Evolutionary conservation across 768 basidiomycete genomes (phyloP).

Genomic region (Suillus ampliporus): DNA sequence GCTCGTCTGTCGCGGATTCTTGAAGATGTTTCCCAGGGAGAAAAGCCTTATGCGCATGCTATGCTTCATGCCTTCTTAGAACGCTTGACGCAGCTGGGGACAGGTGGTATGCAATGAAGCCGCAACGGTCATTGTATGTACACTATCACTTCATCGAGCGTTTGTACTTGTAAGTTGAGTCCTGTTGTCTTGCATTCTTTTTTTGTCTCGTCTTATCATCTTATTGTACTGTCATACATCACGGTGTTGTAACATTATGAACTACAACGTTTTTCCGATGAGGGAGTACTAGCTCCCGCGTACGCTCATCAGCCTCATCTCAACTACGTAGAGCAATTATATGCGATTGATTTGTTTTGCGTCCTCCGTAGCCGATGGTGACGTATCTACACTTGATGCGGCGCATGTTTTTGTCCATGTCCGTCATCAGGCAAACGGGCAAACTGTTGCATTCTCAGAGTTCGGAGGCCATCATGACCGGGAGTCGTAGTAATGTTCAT

Average conservation of each 20-base stretch:
- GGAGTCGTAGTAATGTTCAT: too few relatives aligned
- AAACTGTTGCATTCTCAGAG: too few relatives aligned
- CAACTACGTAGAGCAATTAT: too few relatives aligned
- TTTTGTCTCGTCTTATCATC: not conserved
- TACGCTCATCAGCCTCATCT: too few relatives aligned
- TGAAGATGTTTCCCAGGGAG: not conserved
- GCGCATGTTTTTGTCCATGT: too few relatives aligned
- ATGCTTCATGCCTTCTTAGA: not conserved
- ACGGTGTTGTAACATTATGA: not conserved
- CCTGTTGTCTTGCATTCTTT: not conserved
- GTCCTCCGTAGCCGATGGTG: too few relatives aligned
- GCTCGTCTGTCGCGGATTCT: not conserved
- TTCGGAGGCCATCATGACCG: too few relatives aligned
- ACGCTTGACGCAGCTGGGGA: not conserved
- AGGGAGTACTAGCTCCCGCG: too few relatives aligned
- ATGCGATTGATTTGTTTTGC: too few relatives aligned
- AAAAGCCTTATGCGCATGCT: not conserved
- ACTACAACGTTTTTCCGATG: not conserved
- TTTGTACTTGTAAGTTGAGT: slow-evolving; percentile 5
- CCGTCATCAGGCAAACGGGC: too few relatives aligned
- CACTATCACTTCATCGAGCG: not conserved
- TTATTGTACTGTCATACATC: not conserved
- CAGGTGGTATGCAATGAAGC: not conserved
- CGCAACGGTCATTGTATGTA: not conserved
- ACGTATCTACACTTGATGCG: too few relatives aligned